Conservation (phyloP, 176 grass and related monocot genomes). For the Zizania latifolia region DNA sequence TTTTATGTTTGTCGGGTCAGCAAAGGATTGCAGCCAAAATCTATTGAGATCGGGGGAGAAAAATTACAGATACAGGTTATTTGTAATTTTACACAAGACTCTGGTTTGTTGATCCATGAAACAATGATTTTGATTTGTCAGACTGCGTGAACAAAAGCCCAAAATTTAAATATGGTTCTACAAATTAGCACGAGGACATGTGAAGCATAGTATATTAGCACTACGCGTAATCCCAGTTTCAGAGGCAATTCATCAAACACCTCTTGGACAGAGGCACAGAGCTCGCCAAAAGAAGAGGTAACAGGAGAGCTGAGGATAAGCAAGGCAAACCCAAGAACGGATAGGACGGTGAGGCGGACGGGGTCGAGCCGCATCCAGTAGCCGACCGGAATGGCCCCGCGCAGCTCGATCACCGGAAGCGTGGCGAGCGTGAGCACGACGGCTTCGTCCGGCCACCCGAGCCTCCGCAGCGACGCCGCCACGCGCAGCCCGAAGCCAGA, state of each 20-base stretch:
- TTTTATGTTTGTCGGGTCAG: no score
- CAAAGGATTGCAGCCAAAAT: no score
- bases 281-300: neutral
- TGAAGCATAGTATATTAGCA: neutral
- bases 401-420: slow-evolving; percentile 82
- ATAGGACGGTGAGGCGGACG: slow-evolving; percentile 60
- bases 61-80: no score
- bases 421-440: slow-evolving; percentile 76
- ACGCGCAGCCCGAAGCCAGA: slow-evolving; percentile 79
- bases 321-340: slow-evolving; percentile 62
- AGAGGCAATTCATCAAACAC: slow-evolving; percentile 12
- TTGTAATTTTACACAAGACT: neutral
- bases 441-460: slow-evolving; percentile 81
- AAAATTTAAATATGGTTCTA: neutral
- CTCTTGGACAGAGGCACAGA: neutral
- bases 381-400: slow-evolving; percentile 80
- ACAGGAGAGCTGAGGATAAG: neutral
- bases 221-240: neutral
- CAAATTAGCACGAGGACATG: neutral
- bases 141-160: neutral
- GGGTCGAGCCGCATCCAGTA: slow-evolving; percentile 92
- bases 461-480: slow-evolving; percentile 55
- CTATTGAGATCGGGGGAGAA: no score
- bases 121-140: neutral
- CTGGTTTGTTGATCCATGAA: neutral